These are phyloP conservation scores for Neurospora terricola DNA, from an alignment of 495 filamentous ascomycete species.

Conservation along the genomic window DNA sequence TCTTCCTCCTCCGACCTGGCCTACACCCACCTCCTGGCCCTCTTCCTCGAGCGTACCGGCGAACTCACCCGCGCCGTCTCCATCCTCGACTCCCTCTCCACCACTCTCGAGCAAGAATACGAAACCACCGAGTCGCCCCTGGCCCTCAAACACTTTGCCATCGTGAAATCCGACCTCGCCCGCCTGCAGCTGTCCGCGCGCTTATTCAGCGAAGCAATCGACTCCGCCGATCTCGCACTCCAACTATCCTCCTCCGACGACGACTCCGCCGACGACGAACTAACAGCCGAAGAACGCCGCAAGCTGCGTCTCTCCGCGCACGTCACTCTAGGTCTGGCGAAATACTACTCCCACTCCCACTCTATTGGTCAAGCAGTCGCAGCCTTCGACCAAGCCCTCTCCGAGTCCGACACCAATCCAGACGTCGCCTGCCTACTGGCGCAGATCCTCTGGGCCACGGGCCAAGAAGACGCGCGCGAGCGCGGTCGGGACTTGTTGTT, in stretches of 20 bases:
- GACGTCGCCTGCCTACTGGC: slow-evolving; percentile 83
- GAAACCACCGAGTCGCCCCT: slow-evolving; percentile 67
- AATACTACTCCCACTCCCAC: slow-evolving; percentile 55
- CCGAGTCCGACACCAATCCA: slow-evolving; percentile 53
- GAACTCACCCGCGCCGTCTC: slow-evolving; percentile 54
- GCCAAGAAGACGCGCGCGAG: slow-evolving; percentile 58
- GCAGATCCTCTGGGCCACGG: slow-evolving; percentile 88
- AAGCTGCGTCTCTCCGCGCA: slow-evolving; percentile 74
- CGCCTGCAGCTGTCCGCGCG: slow-evolving; percentile 61
- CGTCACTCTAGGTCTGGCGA: slow-evolving; percentile 73
- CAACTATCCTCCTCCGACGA: slow-evolving; percentile 52
- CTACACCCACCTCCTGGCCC: slow-evolving; percentile 65
- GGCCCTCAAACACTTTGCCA: slow-evolving; percentile 63
- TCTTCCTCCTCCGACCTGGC: slow-evolving; percentile 47
- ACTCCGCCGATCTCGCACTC: slow-evolving; percentile 63
- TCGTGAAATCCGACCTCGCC: slow-evolving; percentile 81
- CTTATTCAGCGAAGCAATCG: slow-evolving; percentile 53
- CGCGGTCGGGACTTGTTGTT: slow-evolving; percentile 75
- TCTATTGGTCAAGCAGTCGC: slow-evolving; percentile 56
- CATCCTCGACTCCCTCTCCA: slow-evolving; percentile 56
- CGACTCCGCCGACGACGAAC: slow-evolving; percentile 39
- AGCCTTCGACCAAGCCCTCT: slow-evolving; percentile 72
- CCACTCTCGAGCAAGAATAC: slow-evolving; percentile 64
- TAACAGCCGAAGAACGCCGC: slow-evolving; percentile 41
- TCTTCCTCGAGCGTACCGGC: slow-evolving; percentile 71